These are phyloP conservation scores for Fusarium illudens DNA, from an alignment of 2,329 filamentous ascomycete genomes.

Conservation along the genomic window DNA sequence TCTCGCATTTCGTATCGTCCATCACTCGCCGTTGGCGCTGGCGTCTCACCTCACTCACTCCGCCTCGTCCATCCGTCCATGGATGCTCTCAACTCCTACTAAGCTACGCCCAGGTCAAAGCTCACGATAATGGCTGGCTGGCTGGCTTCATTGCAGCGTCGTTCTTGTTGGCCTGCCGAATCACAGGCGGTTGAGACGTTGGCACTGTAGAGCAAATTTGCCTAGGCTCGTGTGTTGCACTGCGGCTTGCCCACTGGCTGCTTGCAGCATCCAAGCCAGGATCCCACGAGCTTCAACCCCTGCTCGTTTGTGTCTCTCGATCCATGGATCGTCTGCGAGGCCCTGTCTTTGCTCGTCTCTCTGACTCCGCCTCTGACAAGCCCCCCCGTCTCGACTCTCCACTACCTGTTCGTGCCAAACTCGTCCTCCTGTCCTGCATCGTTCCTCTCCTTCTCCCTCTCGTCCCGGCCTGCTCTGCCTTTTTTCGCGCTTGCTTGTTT, in stretches of 20 bases:
- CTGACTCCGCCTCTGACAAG: slow-evolving; percentile 33
- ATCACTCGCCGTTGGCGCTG: slow-evolving; percentile 17
- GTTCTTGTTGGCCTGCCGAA: slow-evolving; percentile 5
- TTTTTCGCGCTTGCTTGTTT: slow-evolving; percentile 37
- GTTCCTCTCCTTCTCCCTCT: slow-evolving; percentile 29
- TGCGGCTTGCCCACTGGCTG: slow-evolving; percentile 24
- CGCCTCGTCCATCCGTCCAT: background rate
- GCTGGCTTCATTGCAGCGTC: background rate
- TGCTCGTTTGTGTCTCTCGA: slow-evolving; percentile 29
- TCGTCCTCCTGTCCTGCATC: slow-evolving; percentile 24
- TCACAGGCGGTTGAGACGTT: slow-evolving; percentile 8
- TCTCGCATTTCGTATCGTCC: slow-evolving; percentile 21
- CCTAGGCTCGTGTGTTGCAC: slow-evolving; percentile 14
- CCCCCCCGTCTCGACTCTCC: slow-evolving; percentile 27
- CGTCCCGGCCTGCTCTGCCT: slow-evolving; percentile 30
- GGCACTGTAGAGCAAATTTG: slow-evolving; percentile 12
- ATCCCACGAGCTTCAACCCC: slow-evolving; percentile 27
- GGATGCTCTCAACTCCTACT: slow-evolving; percentile 15
- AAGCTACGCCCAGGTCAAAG: slow-evolving; percentile 14
- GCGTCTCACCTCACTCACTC: slow-evolving; percentile 13
- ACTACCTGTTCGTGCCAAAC: slow-evolving; percentile 28
- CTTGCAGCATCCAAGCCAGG: slow-evolving; percentile 20
- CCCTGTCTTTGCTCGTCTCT: slow-evolving; percentile 27
- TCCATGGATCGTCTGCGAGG: slow-evolving; percentile 13
- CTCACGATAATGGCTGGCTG: slow-evolving; percentile 20